Base-by-base conservation (phyloP, 73 alveolate species). In the Paramecium bursaria region DNA sequence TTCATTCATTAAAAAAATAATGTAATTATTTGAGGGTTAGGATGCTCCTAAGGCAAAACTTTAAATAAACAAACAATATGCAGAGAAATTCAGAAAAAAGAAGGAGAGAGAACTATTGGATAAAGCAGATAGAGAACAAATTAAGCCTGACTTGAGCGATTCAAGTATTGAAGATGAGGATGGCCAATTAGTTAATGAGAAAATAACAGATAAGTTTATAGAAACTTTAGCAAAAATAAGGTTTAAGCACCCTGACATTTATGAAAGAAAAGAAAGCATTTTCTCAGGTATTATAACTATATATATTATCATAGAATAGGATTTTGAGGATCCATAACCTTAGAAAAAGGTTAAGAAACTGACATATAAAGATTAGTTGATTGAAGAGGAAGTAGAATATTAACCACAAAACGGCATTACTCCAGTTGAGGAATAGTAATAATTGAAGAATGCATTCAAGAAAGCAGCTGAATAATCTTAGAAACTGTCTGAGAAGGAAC, bases 181-280 rank as follows among this genome's bases (percentile, higher is more conserved):
- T 75, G 88, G 79, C 14, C 77, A 75, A 26, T 50, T 75, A 50
- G 22, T 75, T 5, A 75, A 51, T 75, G 88, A 75, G 13, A 75
- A 75, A 50, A 57, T 50, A 27, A 75, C 73, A 10, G 44, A 48
- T 27, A 75, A 75, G 33, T 75, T 75, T 35, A 75, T 75, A 17
- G 88, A 75, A 75, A 75, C 88, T 29, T 25, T 75, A 49, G 89
- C 89, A 9, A 79, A 79, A 79, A 54, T 79, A 25, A 79, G 55
- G 42, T 55, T 33, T 19, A 79, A 54, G 46, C 85, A 79, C 39
- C 89, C 89, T 49, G 76, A 73, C 4, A 79, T 79, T 54, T 79
- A 79, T 46, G 13, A 54, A 79, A 21, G 11, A 6, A 73, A 79
- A 11, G 54, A 79, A 17, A 25, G 25, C 9, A 30, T 79, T 46